phyloP scores from a whole-genome alignment of 2,329 filamentous ascomycete genomes.

The Hymenoscyphus fructigenus region DNA sequence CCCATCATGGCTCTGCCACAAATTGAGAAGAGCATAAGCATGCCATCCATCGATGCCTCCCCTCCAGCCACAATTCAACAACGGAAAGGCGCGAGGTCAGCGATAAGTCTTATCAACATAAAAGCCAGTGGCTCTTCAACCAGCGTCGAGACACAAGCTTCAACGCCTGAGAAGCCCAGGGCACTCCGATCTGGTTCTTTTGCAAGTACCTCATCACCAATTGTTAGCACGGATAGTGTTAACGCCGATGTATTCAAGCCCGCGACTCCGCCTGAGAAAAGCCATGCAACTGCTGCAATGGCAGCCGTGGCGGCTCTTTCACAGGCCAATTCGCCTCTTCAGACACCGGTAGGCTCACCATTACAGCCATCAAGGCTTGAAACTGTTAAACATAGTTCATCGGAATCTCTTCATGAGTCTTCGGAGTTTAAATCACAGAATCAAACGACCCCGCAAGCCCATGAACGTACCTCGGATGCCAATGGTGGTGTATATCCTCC shows the following conservation, averaged over 20 bases:
- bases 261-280: slow-evolving; percentile 53
- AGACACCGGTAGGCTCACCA: slow-evolving; percentile 47
- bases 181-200: slow-evolving; percentile 62
- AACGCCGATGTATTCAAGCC: slow-evolving; percentile 64
- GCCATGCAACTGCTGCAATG: slow-evolving; percentile 62
- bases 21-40: slow-evolving; percentile 56
- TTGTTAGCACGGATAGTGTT: slow-evolving; percentile 65
- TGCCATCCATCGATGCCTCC: slow-evolving; percentile 43
- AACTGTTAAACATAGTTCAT: slow-evolving; percentile 48
- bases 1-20: slow-evolving; percentile 41
- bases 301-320: slow-evolving; percentile 66
- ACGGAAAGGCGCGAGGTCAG: slow-evolving; percentile 42
- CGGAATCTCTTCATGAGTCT: slow-evolving; percentile 48
- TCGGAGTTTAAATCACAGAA: slow-evolving; percentile 40
- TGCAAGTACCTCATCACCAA: slow-evolving; percentile 59
- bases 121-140: slow-evolving; percentile 47
- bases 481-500: slow-evolving; percentile 26
- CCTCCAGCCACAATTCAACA: slow-evolving; percentile 49
- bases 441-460: slow-evolving; percentile 35
- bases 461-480: slow-evolving; percentile 19
- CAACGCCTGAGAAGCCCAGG: slow-evolving; percentile 47
- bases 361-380: slow-evolving; percentile 41
- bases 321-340: slow-evolving; percentile 50
- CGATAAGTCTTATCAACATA: slow-evolving; percentile 27
- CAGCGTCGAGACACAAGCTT: slow-evolving; percentile 48